Base-by-base conservation (phyloP, 2,329 filamentous ascomycete genomes). In the Xylariaceae sp. region DNA sequence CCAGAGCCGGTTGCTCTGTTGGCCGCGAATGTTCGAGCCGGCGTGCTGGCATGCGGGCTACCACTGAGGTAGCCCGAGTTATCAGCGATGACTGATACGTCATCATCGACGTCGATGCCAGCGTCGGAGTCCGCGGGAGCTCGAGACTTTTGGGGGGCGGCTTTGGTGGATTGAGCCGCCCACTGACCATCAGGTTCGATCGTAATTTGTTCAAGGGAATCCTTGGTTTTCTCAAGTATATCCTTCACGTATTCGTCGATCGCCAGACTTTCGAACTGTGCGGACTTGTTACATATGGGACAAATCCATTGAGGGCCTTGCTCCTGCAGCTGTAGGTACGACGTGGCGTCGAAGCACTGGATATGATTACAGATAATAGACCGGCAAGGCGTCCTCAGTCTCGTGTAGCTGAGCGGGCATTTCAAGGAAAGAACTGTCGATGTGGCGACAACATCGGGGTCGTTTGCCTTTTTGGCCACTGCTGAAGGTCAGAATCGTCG, bases 291-390 rank as follows among this genome's bases (percentile, higher is more conserved):
- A 75, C 94, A 99, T 19, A 96, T 86, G 0, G 94, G 94, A 65
- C 94, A 99, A n/a, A 85, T 79, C 94, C 94, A 99, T 16, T 94
- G 95, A 0, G 94, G 94, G 0, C 90, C 92, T 74, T 99, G 94
- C 68, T 97, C 91, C 68, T 97, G 92, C 26, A 99, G 74, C 64
- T 96, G 89, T 18, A 99, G 78, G 68, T 96, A 99, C 1, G 90
- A 95, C 2, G 84, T 86, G 2, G 88, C 92, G 69, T 99, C 94
- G 63, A 97, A 99, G 68, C 94, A 99, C 67, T 95, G 90, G 22
- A 94, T 88, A 69, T 99, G 94, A 2, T 83, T 86, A 73, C 94
- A 99, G 32, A 85, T 73, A 2, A 84, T 79, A 3, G 89, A 89
- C 32, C 94, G 85, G 62, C 90, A 90, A 0, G 94, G 94, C 15